Evolutionary conservation across 148 eudicot species (phyloP), one percentile per base, ranked within the genome.

Genomic region (Chenopodium berlandieri): DNA sequence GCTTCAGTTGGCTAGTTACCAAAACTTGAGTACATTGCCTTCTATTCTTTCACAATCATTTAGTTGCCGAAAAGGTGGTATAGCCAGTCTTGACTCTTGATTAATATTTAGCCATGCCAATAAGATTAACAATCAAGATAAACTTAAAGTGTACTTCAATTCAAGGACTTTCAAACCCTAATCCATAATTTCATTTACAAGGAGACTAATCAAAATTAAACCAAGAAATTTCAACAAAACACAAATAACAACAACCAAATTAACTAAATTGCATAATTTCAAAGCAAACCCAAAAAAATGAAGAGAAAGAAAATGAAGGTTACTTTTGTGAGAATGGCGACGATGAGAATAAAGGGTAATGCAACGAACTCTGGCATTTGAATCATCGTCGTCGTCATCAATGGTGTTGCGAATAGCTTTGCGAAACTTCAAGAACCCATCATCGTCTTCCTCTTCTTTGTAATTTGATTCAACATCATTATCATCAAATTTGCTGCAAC

Each of bases 301-400:
- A 75, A 13, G 54, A 52, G 37, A 75, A 20, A 68, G 58, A 66
- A 40, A 68, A 31, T 13, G 44, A 17, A 70, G 54, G 22, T 30
- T 74, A 71, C 80, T 52, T 71, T 82, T 78, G 37, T 71, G 44
- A 13, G 84, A 82, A 77, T 71, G 76, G 64, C 71, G 77, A 27
- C 64, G 70, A n/a, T 47, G 77, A 46, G 84, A 82, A 4, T 60
- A 62, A 56, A 82, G 46, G n/a, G 84, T 60, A 44, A 82, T 82
- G 72, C 84, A 82, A 63, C 58, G 27, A 77, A 82, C 76, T 34
- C 50, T 82, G 22, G 52, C 69, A 77, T 64, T 32, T 31, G 75
- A 25, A 22, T 75, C 74, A 22, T 75, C 74, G 66, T 75, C 67
- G 12, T 23, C 58, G 4, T 75, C 65, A 9, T 66, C 73, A 75